Evolutionary conservation across 306 rosid genomes (phyloP).

Genomic region (Quercus ilex): DNA sequence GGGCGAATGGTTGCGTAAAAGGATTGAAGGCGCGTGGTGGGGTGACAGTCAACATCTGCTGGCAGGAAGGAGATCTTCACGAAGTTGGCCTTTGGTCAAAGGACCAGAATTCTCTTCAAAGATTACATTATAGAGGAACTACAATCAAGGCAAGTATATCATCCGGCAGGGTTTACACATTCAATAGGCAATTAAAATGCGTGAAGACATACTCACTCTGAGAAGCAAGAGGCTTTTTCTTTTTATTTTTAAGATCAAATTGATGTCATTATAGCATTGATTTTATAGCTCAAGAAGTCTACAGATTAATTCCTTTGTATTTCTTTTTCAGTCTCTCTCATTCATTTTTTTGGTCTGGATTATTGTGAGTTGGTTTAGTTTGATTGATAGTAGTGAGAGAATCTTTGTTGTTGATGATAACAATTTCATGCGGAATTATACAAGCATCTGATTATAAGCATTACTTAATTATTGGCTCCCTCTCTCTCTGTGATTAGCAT

Average conservation of each 20-base stretch:
- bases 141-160: conserved; percentile 16
- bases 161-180: too few relatives aligned
- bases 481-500: too few relatives aligned
- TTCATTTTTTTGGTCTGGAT: not conserved
- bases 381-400: too few relatives aligned
- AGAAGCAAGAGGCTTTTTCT: too few relatives aligned
- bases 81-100: conserved; percentile 75
- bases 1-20: conserved; percentile 79
- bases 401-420: not conserved
- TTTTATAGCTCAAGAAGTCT: too few relatives aligned
- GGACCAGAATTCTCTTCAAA: conserved; percentile 34
- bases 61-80: conserved; percentile 69
- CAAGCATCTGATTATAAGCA: too few relatives aligned
- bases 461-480: too few relatives aligned
- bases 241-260: too few relatives aligned
- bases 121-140: conserved; percentile 55
- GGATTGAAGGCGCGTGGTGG: conserved; percentile 81
- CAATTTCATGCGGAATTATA: too few relatives aligned
- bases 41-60: conserved; percentile 49
- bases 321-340: not conserved
- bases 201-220: too few relatives aligned
- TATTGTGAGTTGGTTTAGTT: not conserved
- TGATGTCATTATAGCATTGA: too few relatives aligned
- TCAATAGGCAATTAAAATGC: conserved; percentile 15
- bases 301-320: too few relatives aligned